These are phyloP conservation scores for Colletotrichum acutatum DNA, from an alignment of 2,329 filamentous ascomycete genomes.

Conservation along the genomic window DNA sequence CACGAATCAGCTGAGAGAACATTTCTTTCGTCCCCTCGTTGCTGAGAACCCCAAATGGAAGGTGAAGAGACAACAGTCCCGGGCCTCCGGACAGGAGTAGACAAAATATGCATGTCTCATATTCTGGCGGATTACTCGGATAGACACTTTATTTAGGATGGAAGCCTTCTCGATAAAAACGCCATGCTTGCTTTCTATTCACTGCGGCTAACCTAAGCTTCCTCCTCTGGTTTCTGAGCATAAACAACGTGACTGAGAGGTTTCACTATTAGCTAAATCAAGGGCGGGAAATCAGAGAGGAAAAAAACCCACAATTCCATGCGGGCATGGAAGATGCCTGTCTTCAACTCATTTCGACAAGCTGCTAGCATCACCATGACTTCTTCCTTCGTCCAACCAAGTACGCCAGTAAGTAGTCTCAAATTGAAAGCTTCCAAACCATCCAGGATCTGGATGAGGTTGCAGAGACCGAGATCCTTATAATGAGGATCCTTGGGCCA, in stretches of 20 bases:
- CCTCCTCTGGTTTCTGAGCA: slow-evolving; percentile 25
- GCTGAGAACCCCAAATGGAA: neutral
- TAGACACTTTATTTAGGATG: too few species aligned
- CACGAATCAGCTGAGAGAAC: neutral
- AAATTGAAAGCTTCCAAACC: slow-evolving; percentile 41
- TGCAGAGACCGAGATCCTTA: slow-evolving; percentile 38
- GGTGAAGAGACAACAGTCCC: neutral
- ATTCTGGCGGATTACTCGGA: too few species aligned
- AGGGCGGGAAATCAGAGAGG: too few species aligned
- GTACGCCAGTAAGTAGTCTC: slow-evolving; percentile 43
- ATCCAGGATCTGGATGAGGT: slow-evolving; percentile 35
- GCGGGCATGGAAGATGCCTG: slow-evolving; percentile 41
- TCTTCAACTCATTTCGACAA: slow-evolving; percentile 44
- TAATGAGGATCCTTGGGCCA: slow-evolving; percentile 17
- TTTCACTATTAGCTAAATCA: too few species aligned
- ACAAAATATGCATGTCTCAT: too few species aligned
- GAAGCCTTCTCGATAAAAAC: neutral
- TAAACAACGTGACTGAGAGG: slow-evolving; percentile 21
- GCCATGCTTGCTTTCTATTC: neutral
- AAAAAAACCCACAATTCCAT: slow-evolving; percentile 37
- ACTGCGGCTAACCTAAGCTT: neutral
- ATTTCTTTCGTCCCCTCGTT: too few species aligned
- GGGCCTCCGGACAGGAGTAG: neutral
- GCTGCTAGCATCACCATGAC: slow-evolving; percentile 40
- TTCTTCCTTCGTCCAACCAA: slow-evolving; percentile 43